phyloP scores from a whole-genome alignment of 1,284 basidiomycete species.

The Gymnopus androsaceus region DNA sequence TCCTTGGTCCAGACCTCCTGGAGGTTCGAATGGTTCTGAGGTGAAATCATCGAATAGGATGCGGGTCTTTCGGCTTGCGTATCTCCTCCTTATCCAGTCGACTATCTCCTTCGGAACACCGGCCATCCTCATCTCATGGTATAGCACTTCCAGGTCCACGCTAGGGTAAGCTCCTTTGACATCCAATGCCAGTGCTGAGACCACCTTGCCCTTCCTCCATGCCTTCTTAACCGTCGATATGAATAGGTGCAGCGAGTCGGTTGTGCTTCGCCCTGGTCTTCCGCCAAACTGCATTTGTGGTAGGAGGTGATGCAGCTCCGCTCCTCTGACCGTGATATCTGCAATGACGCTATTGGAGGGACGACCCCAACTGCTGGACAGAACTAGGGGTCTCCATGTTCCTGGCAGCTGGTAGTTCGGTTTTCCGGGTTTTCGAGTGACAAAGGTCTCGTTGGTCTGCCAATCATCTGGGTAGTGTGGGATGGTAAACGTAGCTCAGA shows the following conservation, averaged over 20 bases:
- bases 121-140: too few species aligned
- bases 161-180: too few species aligned
- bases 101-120: too few species aligned
- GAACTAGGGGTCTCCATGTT: conserved; percentile 33
- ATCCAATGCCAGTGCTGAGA: too few species aligned
- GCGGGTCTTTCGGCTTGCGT: too few species aligned
- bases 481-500: conserved; percentile 23
- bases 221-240: conserved; percentile 30
- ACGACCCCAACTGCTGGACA: conserved; percentile 28
- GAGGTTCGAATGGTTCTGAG: too few species aligned
- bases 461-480: conserved; percentile 22
- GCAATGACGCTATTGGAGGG: conserved; percentile 28
- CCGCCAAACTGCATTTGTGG: conserved; percentile 35
- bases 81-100: too few species aligned
- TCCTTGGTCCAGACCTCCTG: too few species aligned
- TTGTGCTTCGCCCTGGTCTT: conserved; percentile 34
- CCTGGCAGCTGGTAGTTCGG: conserved; percentile 28
- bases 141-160: too few species aligned
- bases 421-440: conserved; percentile 33
- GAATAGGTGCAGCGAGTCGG: conserved; percentile 36
- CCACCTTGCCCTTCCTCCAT: too few species aligned
- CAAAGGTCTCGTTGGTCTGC: conserved; percentile 19
- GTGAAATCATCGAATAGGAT: too few species aligned
- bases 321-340: conserved; percentile 25
- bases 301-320: conserved; percentile 29